Percentiles rank a stretch among this genome's conserved stretches.
These are phyloP conservation scores for Gastrodia elata DNA, from an alignment of 106 monocot species.

Conservation along the genomic window DNA sequence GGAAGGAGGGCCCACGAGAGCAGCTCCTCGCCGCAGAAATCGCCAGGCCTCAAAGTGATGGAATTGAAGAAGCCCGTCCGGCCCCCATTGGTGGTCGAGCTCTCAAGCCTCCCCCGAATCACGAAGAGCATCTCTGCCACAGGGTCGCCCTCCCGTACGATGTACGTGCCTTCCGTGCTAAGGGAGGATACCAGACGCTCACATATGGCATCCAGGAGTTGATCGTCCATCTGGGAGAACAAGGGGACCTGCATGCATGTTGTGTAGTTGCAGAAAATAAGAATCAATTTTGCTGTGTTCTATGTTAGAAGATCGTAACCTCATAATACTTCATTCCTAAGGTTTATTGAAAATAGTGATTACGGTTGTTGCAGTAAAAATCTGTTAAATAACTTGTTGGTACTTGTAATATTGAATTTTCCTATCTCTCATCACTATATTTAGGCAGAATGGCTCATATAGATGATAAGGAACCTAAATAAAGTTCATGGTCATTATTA, in stretches of 20 bases:
- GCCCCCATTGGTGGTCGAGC: conserved; percentile 88
- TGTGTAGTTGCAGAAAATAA: neutral
- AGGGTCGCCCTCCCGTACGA: conserved; percentile 84
- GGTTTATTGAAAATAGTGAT: neutral
- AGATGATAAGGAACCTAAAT: too few relatives aligned
- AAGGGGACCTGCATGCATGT: conserved; percentile 77
- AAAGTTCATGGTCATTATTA: too few relatives aligned
- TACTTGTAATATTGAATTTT: neutral
- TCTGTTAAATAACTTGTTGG: neutral
- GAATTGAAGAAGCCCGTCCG: conserved; percentile 88
- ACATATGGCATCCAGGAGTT: conserved; percentile 78
- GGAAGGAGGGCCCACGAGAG: conserved; percentile 78
- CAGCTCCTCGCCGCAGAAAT: conserved; percentile 89
- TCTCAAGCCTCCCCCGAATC: conserved; percentile 73
- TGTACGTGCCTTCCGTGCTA: conserved; percentile 60
- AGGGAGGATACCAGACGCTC: conserved; percentile 78
- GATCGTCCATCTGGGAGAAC: conserved; percentile 84
- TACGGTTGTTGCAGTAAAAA: neutral
- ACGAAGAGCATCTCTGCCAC: conserved; percentile 86
- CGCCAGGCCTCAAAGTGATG: conserved; percentile 52
- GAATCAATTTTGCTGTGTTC: neutral
- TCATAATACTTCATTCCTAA: neutral
- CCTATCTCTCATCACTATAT: too few relatives aligned
- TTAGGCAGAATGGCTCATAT: too few relatives aligned
- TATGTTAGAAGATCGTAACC: neutral